A percentile compares a stretch with the other conserved stretches of the same genome.
Evolutionary conservation across 2,329 filamentous ascomycete species (phyloP).

Genomic region (Lojkania enalia): DNA sequence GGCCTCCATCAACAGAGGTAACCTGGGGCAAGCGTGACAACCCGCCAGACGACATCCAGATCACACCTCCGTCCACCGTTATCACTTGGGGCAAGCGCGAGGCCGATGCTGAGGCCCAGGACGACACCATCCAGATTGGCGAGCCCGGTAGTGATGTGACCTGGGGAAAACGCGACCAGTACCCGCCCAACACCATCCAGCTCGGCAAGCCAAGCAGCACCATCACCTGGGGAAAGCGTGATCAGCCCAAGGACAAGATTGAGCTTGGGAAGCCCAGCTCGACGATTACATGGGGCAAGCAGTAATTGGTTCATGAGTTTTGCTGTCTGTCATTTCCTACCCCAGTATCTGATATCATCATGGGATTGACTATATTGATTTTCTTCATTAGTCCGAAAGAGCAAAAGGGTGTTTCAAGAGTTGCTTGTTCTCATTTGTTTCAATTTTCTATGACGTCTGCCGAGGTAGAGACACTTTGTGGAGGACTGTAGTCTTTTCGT

Average conservation of each 20-base stretch:
- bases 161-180: slow-evolving; percentile 13
- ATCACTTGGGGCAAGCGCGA: slow-evolving; percentile 14
- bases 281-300: slow-evolving; percentile 25
- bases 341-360: no score
- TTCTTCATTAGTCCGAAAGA: no score
- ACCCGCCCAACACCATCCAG: slow-evolving; percentile 11
- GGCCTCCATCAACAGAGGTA: slow-evolving; percentile 6
- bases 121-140: slow-evolving; percentile 8
- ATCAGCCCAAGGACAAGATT: slow-evolving; percentile 17
- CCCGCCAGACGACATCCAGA: slow-evolving; percentile 4
- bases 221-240: slow-evolving; percentile 13
- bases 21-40: slow-evolving; percentile 15
- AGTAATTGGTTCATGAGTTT: no score
- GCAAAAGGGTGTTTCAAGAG: no score
- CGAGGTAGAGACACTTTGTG: no score
- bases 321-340: no score
- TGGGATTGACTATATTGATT: no score
- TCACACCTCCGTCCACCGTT: slow-evolving; percentile 8
- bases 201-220: slow-evolving; percentile 8
- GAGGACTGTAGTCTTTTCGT: no score
- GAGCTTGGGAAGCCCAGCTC: slow-evolving; percentile 20
- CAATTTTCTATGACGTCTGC: no score
- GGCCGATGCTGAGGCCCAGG: no score
- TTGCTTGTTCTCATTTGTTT: no score
- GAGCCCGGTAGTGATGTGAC: background rate